Percentiles rank a stretch among this genome's conserved stretches.
Conservation (phyloP, 2,329 filamentous ascomycete species). For the Seiridium unicorne region DNA sequence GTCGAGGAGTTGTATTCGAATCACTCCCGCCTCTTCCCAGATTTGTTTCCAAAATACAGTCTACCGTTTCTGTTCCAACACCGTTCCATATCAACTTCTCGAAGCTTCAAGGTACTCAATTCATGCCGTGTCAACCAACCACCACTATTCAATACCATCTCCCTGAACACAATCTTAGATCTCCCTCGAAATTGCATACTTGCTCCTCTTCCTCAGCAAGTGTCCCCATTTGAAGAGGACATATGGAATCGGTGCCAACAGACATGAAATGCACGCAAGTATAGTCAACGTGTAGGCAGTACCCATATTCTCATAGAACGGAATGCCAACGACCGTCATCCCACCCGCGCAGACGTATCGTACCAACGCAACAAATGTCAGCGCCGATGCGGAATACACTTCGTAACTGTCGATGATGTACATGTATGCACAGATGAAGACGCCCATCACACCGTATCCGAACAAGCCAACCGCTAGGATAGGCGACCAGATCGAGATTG, state of each 20-base stretch:
- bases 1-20: too few relatives aligned
- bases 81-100: too few relatives aligned
- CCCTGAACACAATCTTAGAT: conserved; percentile 1
- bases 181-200: conserved; percentile 10
- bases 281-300: conserved; percentile 31
- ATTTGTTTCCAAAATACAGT: too few relatives aligned
- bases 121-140: too few relatives aligned
- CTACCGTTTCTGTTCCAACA: too few relatives aligned
- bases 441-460: conserved; percentile 43
- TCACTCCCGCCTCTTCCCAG: too few relatives aligned
- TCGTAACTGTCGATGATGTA: conserved; percentile 35
- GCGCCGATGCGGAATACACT: conserved; percentile 29
- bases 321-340: conserved; percentile 32
- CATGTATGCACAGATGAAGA: conserved; percentile 32
- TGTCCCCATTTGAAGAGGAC: conserved; percentile 18
- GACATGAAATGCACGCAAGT: conserved; percentile 25
- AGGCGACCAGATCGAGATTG: conserved; percentile 42
- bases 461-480: conserved; percentile 41
- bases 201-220: conserved; percentile 10
- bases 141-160: too few relatives aligned
- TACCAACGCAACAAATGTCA: conserved; percentile 28
- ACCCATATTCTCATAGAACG: conserved; percentile 31
- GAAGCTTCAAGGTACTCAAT: too few relatives aligned
- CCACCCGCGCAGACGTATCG: conserved; percentile 30
- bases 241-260: conserved; percentile 28